Conservation (phyloP, 1,139 yeast genomes). For the Taiozyma sp. region DNA sequence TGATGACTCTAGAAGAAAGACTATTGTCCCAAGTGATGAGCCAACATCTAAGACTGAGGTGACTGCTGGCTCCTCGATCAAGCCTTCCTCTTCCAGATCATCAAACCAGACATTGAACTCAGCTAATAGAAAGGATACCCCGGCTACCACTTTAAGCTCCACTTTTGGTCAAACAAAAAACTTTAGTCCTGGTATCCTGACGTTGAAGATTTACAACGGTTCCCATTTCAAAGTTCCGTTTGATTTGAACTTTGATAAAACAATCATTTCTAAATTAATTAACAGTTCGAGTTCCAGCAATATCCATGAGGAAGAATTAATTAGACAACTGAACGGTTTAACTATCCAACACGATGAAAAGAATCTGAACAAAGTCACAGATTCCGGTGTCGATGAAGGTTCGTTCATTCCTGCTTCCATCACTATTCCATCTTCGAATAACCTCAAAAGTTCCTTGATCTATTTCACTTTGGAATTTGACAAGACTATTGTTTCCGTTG, state of each 20-base stretch:
- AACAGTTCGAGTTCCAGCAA: constrained; percentile 12
- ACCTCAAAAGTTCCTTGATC: constrained; percentile 47
- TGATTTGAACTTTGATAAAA: constrained; percentile 28
- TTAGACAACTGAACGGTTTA: constrained; percentile 11
- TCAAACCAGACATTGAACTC: constrained; percentile 9
- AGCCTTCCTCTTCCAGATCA: constrained; percentile 7
- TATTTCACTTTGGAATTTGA: constrained; percentile 75
- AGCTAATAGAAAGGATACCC: background rate
- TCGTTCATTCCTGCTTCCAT: constrained; percentile 60
- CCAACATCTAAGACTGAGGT: background rate
- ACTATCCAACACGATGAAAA: constrained; percentile 19
- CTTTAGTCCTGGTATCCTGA: constrained; percentile 59
- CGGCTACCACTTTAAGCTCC: constrained; percentile 6
- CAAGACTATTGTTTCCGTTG: constrained; percentile 77
- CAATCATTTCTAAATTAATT: constrained; percentile 16
- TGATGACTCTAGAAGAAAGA: constrained; percentile 4
- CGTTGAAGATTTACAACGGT: constrained; percentile 64
- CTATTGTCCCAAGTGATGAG: constrained; percentile 6
- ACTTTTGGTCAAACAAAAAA: constrained; percentile 12
- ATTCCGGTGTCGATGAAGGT: constrained; percentile 28
- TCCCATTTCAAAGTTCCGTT: constrained; percentile 59
- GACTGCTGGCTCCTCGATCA: background rate
- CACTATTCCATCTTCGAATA: constrained; percentile 43
- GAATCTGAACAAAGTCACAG: constrained; percentile 18
- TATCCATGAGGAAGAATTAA: constrained; percentile 10